phyloP scores from a whole-genome alignment of 306 rosid genomes.

The Cucumis melo region DNA sequence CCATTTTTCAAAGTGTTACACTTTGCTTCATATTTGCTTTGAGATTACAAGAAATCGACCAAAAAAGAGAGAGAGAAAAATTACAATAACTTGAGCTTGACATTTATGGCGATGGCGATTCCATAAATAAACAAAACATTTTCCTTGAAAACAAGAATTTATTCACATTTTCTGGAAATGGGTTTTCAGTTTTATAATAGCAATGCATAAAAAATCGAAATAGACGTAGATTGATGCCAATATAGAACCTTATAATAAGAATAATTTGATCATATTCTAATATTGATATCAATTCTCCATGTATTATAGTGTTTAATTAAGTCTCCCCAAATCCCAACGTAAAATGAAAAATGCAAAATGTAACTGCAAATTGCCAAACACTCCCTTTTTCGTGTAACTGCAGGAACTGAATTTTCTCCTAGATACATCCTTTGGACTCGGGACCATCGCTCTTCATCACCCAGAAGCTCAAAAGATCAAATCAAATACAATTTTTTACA shows the following conservation, averaged over 20 bases:
- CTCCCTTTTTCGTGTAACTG: conserved; percentile 23
- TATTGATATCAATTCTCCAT: background rate
- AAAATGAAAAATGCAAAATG: background rate
- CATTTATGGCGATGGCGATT: background rate
- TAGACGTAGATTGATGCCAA: background rate
- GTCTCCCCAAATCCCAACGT: background rate
- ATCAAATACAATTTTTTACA: background rate
- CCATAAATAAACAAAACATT: background rate
- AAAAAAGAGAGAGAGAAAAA: too few species aligned
- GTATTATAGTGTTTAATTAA: background rate
- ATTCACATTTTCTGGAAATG: background rate
- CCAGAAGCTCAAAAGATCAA: conserved; percentile 11
- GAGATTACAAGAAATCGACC: background rate
- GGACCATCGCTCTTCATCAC: conserved; percentile 21
- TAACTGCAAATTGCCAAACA: conserved; percentile 20
- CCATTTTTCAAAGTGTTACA: background rate
- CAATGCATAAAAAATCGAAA: background rate
- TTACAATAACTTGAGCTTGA: background rate
- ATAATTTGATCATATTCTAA: background rate
- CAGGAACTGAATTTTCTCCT: conserved; percentile 47
- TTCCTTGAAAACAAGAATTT: background rate
- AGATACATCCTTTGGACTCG: conserved; percentile 60
- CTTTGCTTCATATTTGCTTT: background rate
- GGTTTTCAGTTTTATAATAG: background rate
- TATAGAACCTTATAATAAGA: background rate